Evolutionary conservation across 2,329 filamentous ascomycete species (phyloP).

Genomic region (Aschersonia sp.): DNA sequence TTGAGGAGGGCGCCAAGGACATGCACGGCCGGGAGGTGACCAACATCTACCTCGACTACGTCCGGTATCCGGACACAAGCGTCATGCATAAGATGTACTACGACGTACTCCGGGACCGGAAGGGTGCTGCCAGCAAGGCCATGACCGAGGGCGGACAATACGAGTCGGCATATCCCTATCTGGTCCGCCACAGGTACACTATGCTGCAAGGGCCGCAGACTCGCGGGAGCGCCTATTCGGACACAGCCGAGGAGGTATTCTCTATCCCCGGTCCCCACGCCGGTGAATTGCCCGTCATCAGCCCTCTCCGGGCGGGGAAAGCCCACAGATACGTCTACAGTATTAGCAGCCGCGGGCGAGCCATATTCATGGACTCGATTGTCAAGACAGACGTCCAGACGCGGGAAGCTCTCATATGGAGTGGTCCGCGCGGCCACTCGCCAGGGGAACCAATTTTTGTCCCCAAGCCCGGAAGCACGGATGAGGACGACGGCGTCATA

Average conservation of each 20-base stretch:
- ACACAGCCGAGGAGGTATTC: slow-evolving; percentile 19
- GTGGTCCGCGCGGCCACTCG: slow-evolving; percentile 40
- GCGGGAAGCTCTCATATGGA: slow-evolving; percentile 39
- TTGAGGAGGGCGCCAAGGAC: slow-evolving; percentile 38
- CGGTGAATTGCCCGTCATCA: slow-evolving; percentile 54
- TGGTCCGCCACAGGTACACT: slow-evolving; percentile 29
- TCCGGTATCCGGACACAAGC: slow-evolving; percentile 49
- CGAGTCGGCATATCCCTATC: slow-evolving; percentile 16
- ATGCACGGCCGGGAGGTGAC: slow-evolving; percentile 14
- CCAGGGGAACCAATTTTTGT: slow-evolving; percentile 60
- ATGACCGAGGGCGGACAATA: slow-evolving; percentile 24
- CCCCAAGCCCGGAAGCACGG: slow-evolving; percentile 22
- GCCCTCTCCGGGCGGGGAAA: slow-evolving; percentile 36
- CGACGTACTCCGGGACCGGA: slow-evolving; percentile 44
- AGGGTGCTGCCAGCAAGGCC: slow-evolving; percentile 28
- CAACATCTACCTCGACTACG: slow-evolving; percentile 51
- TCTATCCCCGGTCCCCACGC: slow-evolving; percentile 36
- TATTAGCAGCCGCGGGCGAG: slow-evolving; percentile 38
- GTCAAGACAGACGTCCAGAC: slow-evolving; percentile 50
- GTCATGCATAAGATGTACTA: slow-evolving; percentile 57
- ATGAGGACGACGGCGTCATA: slow-evolving; percentile 50
- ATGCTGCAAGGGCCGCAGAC: slow-evolving; percentile 10
- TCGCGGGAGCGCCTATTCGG: slow-evolving; percentile 5
- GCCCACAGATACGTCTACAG: slow-evolving; percentile 48
- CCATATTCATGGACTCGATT: slow-evolving; percentile 46